Conservation (phyloP, 371 early-diverging fungal genomes). For the Actinomucor elegans region DNA sequence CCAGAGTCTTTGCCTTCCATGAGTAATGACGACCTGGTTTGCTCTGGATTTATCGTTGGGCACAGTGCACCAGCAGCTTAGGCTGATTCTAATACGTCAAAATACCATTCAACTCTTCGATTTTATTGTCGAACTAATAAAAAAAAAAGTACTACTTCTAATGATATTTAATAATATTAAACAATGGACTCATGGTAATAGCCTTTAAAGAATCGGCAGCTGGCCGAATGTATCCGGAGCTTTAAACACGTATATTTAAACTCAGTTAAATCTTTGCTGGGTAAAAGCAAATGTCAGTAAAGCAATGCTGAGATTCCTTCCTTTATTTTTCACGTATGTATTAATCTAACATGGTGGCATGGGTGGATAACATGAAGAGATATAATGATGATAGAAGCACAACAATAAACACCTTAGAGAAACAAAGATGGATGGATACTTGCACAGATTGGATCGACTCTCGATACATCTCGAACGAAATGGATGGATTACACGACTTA, state of each 20-base stretch:
- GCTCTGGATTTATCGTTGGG: slow-evolving; percentile 41
- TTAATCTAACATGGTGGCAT: not conserved
- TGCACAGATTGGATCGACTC: no score
- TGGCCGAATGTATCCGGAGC: no score
- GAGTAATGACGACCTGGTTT: slow-evolving; percentile 36
- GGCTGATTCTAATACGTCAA: no score
- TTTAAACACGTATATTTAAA: no score
- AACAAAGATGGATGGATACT: no score
- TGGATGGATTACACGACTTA: not conserved
- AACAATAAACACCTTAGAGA: no score
- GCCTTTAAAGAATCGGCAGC: no score
- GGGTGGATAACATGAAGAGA: not conserved
- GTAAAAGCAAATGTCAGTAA: slow-evolving; percentile 15
- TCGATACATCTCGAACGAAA: no score
- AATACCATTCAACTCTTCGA: no score
- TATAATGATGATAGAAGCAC: not conserved
- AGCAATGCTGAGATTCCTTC: slow-evolving; percentile 20
- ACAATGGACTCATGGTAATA: no score
- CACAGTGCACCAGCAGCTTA: slow-evolving; percentile 58
- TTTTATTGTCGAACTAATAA: no score
- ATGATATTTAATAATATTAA: no score
- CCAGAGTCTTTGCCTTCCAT: slow-evolving; percentile 31
- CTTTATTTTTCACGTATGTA: slow-evolving; percentile 32
- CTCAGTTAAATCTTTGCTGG: slow-evolving; percentile 1
- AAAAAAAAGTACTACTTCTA: not conserved